A percentile compares a stretch with the other conserved stretches of the same genome.
phyloP scores from a whole-genome alignment of 371 early-diverging fungal species.

The Actinomucor elegans region DNA sequence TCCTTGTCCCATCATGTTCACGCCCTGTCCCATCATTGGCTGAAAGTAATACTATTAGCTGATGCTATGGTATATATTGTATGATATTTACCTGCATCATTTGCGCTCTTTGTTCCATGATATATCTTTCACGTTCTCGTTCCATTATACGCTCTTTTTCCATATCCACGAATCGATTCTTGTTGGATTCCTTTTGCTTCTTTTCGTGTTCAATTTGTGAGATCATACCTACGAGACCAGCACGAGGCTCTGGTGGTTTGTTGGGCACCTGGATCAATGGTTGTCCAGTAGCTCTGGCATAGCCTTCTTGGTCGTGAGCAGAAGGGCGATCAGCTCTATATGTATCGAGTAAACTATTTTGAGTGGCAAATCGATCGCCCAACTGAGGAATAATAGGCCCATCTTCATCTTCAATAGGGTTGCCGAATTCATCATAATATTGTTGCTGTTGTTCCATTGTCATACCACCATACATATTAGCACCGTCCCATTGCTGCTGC shows the following conservation, averaged over 20 bases:
- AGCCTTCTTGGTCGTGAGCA: constrained; percentile 42
- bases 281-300: constrained; percentile 45
- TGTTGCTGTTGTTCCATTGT: constrained; percentile 12
- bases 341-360: constrained; percentile 39
- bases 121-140: constrained; percentile 24
- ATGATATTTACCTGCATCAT: constrained; percentile 9
- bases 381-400: constrained; percentile 41
- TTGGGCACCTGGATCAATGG: constrained; percentile 41
- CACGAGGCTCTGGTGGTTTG: constrained; percentile 39
- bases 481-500: constrained; percentile 12
- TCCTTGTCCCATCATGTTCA: constrained; percentile 20
- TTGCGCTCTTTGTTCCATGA: constrained; percentile 34
- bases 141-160: constrained; percentile 32
- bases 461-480: constrained; percentile 6
- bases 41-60: neutral
- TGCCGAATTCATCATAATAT: constrained; percentile 8
- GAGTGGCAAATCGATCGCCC: constrained; percentile 34
- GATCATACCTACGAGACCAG: constrained; percentile 49
- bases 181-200: constrained; percentile 31
- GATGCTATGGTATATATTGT: neutral
- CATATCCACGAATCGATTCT: constrained; percentile 21
- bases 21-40: constrained; percentile 10
- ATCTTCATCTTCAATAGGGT: constrained; percentile 23
- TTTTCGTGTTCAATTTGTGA: constrained; percentile 45
- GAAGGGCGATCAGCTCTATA: constrained; percentile 35